A percentile compares a stretch with the other conserved stretches of the same genome.
phyloP scores from a whole-genome alignment of 345 rosid genomes.

The Linum tenue region DNA sequence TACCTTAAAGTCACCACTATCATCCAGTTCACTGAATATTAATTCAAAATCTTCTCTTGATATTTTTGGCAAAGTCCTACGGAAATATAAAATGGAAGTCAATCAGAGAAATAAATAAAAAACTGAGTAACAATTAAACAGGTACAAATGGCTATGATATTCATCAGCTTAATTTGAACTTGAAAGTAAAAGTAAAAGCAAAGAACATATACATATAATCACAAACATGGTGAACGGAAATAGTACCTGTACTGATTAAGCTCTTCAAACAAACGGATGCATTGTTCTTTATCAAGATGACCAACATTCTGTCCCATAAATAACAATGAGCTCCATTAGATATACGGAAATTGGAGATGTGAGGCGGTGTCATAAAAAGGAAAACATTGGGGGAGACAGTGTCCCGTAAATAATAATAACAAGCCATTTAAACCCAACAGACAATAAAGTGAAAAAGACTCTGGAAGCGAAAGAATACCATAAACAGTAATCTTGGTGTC shows the following conservation, averaged over 20 bases:
- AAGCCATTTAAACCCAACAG: no score
- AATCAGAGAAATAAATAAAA: background rate
- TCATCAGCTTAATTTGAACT: no score
- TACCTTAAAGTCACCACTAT: constrained; percentile 90
- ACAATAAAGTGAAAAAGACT: no score
- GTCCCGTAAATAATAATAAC: background rate
- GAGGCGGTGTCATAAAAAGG: background rate
- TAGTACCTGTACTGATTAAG: constrained; percentile 78
- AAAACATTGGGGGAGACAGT: background rate
- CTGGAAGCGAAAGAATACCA: no score
- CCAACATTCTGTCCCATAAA: constrained; percentile 45
- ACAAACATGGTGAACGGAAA: background rate
- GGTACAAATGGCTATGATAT: no score
- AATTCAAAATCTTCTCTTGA: constrained; percentile 72
- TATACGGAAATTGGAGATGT: background rate
- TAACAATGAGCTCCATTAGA: constrained; percentile 12
- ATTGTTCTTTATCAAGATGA: constrained; percentile 60
- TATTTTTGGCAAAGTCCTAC: constrained; percentile 81
- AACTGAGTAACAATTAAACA: no score
- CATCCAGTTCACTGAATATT: constrained; percentile 89
- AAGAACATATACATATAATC: no score
- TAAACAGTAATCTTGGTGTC: no score
- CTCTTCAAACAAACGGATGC: constrained; percentile 64
- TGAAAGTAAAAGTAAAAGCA: no score
- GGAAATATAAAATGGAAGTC: background rate